These are phyloP conservation scores for Penicillium herquei DNA, from an alignment of 495 filamentous ascomycete genomes.

Conservation along the genomic window DNA sequence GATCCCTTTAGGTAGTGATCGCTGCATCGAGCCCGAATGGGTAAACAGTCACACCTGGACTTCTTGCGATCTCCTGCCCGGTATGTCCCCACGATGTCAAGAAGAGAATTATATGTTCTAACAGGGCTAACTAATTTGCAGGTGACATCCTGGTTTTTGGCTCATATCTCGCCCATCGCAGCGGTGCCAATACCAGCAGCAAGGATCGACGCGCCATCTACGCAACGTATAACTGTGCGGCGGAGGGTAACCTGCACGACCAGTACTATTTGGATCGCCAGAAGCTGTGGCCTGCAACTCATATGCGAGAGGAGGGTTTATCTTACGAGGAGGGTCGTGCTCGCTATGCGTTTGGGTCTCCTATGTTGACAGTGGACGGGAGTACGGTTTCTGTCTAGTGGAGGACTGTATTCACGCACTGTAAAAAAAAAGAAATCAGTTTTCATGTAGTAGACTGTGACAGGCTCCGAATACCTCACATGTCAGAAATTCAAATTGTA, in stretches of 20 bases:
- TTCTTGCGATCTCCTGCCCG: slow-evolving; percentile 38
- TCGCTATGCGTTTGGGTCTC: slow-evolving; percentile 41
- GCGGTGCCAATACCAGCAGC: slow-evolving; percentile 37
- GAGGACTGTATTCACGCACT: too few relatives aligned
- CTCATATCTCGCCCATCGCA: slow-evolving; percentile 45
- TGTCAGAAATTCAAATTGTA: too few relatives aligned
- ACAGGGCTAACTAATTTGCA: not conserved
- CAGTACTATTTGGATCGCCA: slow-evolving; percentile 43
- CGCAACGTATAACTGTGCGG: slow-evolving; percentile 43
- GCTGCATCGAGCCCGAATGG: slow-evolving; percentile 40
- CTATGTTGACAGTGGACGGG: slow-evolving; percentile 40
- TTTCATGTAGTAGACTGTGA: not conserved
- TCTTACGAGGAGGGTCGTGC: slow-evolving; percentile 37
- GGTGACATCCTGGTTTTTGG: slow-evolving; percentile 46
- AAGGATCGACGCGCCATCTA: slow-evolving; percentile 43
- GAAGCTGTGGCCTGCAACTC: slow-evolving; percentile 43
- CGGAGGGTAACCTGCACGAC: slow-evolving; percentile 42
- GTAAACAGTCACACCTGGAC: slow-evolving; percentile 38
- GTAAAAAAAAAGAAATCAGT: not conserved
- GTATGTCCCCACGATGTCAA: slow-evolving; percentile 10
- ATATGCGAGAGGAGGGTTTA: slow-evolving; percentile 39
- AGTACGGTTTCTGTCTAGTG: slow-evolving; percentile 4
- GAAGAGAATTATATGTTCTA: too few relatives aligned
- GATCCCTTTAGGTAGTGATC: slow-evolving; percentile 37
- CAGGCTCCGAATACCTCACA: not conserved